Conservation (phyloP, 2,329 filamentous ascomycete genomes). For the Helotiales sp. region DNA sequence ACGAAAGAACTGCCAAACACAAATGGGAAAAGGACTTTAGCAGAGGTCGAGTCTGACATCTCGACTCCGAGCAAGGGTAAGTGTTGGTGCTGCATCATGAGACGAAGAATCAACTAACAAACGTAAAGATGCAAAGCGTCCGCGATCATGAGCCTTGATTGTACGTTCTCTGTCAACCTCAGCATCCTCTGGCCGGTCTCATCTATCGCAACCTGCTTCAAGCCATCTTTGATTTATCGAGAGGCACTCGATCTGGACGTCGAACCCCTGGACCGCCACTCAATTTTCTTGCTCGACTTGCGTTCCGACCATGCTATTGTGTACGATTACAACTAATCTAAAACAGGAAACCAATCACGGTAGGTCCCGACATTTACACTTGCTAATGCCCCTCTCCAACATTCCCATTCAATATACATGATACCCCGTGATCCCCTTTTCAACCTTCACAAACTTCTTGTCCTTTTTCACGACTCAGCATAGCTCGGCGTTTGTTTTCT, state of each 20-base stretch:
- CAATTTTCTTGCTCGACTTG: not conserved
- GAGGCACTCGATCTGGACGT: not conserved
- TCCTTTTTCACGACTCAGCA: conserved; percentile 19
- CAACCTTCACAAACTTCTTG: conserved; percentile 20
- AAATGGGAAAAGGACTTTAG: conserved; percentile 32
- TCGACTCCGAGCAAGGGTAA: conserved; percentile 24
- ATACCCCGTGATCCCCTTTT: conserved; percentile 17
- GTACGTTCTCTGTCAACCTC: not conserved
- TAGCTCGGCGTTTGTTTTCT: conserved; percentile 18
- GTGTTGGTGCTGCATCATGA: conserved; percentile 4
- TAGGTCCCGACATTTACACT: conserved; percentile 32
- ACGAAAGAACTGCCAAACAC: conserved; percentile 12
- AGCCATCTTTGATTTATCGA: not conserved
- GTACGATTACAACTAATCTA: conserved; percentile 19
- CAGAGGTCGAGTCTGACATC: conserved; percentile 27
- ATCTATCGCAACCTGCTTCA: not conserved
- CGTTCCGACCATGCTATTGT: conserved; percentile 5
- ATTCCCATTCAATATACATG: conserved; percentile 17
- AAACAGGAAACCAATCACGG: conserved; percentile 18
- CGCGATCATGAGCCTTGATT: conserved; percentile 31
- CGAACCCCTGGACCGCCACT: not conserved
- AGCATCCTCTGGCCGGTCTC: not conserved
- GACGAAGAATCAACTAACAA: conserved; percentile 18
- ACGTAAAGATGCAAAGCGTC: conserved; percentile 34
- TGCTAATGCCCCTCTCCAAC: conserved; percentile 11